Evolutionary conservation across 2,329 filamentous ascomycete species (phyloP).

Genomic region (Penicillium sp.): DNA sequence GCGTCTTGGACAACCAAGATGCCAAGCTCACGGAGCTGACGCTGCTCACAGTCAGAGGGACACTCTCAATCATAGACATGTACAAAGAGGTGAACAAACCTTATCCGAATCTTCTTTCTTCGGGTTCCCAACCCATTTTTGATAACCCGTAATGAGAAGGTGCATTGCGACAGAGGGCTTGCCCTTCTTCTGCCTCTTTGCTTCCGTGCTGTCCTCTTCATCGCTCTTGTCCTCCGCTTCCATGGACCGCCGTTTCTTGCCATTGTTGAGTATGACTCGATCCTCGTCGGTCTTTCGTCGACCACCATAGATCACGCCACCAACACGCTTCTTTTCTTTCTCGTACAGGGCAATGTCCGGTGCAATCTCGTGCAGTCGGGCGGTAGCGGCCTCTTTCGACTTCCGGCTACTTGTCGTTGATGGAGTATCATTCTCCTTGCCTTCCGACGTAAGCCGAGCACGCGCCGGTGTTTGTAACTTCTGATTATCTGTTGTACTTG

Average conservation of each 20-base stretch:
- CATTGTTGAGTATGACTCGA: too few species aligned
- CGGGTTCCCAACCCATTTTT: slow-evolving; percentile 62
- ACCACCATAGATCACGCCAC: slow-evolving; percentile 55
- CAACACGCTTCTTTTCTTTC: slow-evolving; percentile 79
- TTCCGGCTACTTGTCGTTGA: slow-evolving; percentile 68
- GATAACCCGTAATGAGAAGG: slow-evolving; percentile 74
- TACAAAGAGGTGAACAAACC: slow-evolving; percentile 44
- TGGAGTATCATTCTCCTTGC: slow-evolving; percentile 78
- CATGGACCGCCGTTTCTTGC: too few species aligned
- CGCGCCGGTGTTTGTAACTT: slow-evolving; percentile 50
- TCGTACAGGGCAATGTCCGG: slow-evolving; percentile 83
- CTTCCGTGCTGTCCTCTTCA: slow-evolving; percentile 47
- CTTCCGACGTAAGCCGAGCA: slow-evolving; percentile 46
- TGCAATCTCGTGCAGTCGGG: slow-evolving; percentile 65
- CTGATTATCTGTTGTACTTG: too few species aligned
- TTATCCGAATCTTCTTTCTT: slow-evolving; percentile 71
- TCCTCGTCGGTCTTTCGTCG: slow-evolving; percentile 40
- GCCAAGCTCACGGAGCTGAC: slow-evolving; percentile 70
- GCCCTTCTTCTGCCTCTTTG: slow-evolving; percentile 55
- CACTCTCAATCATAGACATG: too few species aligned
- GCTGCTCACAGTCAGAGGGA: too few species aligned
- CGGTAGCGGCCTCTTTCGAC: slow-evolving; percentile 76
- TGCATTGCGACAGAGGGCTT: slow-evolving; percentile 61
- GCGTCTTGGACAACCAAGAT: slow-evolving; percentile 71
- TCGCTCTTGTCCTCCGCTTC: slow-evolving; percentile 43